Evolutionary conservation across 768 basidiomycete species (phyloP).

Genomic region (Mycena crocata): DNA sequence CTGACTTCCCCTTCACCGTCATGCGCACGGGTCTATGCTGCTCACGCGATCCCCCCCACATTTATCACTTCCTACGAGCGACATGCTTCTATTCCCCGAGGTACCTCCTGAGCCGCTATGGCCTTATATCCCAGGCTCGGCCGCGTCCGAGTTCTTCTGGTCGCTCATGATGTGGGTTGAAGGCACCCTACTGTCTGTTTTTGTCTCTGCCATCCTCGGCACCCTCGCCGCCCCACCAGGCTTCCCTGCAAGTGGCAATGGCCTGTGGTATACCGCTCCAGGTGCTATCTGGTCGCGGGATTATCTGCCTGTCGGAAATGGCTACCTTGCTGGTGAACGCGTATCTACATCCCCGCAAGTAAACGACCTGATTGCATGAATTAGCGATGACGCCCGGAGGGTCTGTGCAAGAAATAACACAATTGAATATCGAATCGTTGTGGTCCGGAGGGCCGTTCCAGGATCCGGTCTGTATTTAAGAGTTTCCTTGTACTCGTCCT

Average conservation of each 20-base stretch:
- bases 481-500: neutral
- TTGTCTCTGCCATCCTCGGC: slow-evolving; percentile 17
- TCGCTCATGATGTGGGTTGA: slow-evolving; percentile 19
- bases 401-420: slow-evolving; percentile 66
- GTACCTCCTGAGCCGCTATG: slow-evolving; percentile 10
- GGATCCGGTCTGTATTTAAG: slow-evolving; percentile 60
- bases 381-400: slow-evolving; percentile 77
- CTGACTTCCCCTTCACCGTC: neutral
- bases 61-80: neutral
- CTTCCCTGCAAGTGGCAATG: slow-evolving; percentile 82
- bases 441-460: slow-evolving; percentile 83
- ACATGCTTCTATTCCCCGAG: slow-evolving; percentile 28
- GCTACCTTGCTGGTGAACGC: slow-evolving; percentile 74
- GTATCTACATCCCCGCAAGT: neutral
- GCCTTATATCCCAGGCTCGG: slow-evolving; percentile 7
- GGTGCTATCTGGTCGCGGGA: slow-evolving; percentile 68
- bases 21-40: neutral
- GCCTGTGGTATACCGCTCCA: slow-evolving; percentile 73
- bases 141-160: neutral
- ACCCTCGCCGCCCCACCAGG: slow-evolving; percentile 46
- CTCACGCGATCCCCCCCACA: neutral
- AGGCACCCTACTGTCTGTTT: slow-evolving; percentile 2
- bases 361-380: neutral
- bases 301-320: slow-evolving; percentile 80
- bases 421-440: slow-evolving; percentile 80